Evolutionary conservation across 2,329 filamentous ascomycete species (phyloP).

Genomic region (Cercospora brassicicola): DNA sequence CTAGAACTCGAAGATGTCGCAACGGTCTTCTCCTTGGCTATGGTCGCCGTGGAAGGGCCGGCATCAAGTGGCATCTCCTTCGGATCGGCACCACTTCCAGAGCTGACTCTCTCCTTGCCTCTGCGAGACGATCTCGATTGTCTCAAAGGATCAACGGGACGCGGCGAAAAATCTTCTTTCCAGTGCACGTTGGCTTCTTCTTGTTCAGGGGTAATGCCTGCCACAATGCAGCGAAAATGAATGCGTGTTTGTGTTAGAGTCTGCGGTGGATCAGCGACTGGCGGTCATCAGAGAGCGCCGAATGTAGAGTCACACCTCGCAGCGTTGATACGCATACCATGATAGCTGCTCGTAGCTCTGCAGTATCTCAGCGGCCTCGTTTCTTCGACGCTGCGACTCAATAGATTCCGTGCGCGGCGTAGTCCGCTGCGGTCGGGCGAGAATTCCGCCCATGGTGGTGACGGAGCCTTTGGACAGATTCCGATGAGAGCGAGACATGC

Average conservation of each 20-base stretch:
- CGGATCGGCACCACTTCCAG: slow-evolving; percentile 9
- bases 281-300: background rate
- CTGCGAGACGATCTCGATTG: slow-evolving; percentile 23
- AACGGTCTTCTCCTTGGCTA: background rate
- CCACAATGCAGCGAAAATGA: slow-evolving; percentile 36
- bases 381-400: slow-evolving; percentile 28
- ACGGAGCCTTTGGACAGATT: background rate
- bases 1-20: background rate
- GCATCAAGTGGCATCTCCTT: background rate
- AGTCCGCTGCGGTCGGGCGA: background rate
- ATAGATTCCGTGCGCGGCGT: slow-evolving; percentile 31
- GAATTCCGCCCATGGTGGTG: background rate
- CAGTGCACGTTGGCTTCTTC: slow-evolving; percentile 28
- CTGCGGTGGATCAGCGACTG: slow-evolving; percentile 18
- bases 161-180: slow-evolving; percentile 33
- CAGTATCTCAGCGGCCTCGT: slow-evolving; percentile 32
- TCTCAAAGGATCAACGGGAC: slow-evolving; percentile 18
- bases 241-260: slow-evolving; percentile 38
- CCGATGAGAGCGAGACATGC: background rate
- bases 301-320: slow-evolving; percentile 30
- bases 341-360: slow-evolving; percentile 38
- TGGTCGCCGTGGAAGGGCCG: background rate
- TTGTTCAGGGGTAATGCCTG: slow-evolving; percentile 31
- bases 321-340: slow-evolving; percentile 33
- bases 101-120: slow-evolving; percentile 29